Evolutionary conservation across 106 monocot species (phyloP), one percentile per base, ranked within the genome.

Genomic region (Dendrobium officinale): DNA sequence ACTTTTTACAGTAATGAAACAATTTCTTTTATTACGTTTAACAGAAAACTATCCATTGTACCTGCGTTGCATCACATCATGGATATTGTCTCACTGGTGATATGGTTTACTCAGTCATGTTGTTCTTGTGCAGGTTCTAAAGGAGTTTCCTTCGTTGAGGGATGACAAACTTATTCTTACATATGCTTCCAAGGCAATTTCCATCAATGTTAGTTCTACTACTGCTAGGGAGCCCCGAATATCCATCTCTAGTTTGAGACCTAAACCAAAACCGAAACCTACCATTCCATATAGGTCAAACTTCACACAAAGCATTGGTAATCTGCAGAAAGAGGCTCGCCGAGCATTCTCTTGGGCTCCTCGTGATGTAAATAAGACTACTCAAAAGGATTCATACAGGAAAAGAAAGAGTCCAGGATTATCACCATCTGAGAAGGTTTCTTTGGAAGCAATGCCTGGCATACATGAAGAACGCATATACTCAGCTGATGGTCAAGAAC

Each of bases 261-360:
- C 80, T 79, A 98, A 94, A 56, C 92, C 86, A 73, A 98, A 98
- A 85, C 9, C 81, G 77, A 94, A 82, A 84, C 18, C 86, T 20
- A 72, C 75, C 44, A 72, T 75, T 29, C 76, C 84, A 73, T 79
- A 89, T 43, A 89, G 78, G 80, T 85, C 90, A 83, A 94, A 83
- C 82, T 87, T 98, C 55, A 87, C 89, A 78, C 85, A 84, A 68
- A 92, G 94, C 78, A 82, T 92, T 17, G 86, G 89, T 72, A 94
- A 92, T 89, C 87, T 94, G 47, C 97, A 94, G 54, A 97, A 86
- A 86, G 92, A 92, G 67, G 95, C 95, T 56, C 90, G 90, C 70
- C 90, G 80, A 80, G 94, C 97, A 79, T 91, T 98, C 81, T 92
- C 97, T 49, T 98, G 97, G 97, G 78, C 80, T 41, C 85, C 91